A percentile compares a stretch with the other conserved stretches of the same genome.
Evolutionary conservation across 345 rosid species (phyloP).

Genomic region (Salix dunnii): DNA sequence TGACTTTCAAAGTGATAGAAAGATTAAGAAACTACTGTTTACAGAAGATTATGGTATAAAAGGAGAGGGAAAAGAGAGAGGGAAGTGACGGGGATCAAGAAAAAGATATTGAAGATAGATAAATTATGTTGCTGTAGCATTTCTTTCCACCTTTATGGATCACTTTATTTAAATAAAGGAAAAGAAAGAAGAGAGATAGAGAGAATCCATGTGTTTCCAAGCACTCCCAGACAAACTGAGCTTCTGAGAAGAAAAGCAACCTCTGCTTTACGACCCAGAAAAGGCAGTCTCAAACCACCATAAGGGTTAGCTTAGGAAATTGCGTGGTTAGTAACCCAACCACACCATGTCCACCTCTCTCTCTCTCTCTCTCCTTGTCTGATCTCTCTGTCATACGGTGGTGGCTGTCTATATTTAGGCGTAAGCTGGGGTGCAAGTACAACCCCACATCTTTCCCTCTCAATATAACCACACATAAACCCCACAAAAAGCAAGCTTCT

Average conservation of each 20-base stretch:
- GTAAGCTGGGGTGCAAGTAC: constrained; percentile 34
- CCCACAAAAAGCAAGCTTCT: constrained; percentile 5
- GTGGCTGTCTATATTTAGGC: constrained; percentile 69
- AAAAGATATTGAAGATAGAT: not conserved
- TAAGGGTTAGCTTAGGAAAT: constrained; percentile 53
- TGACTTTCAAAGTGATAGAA: too few relatives aligned
- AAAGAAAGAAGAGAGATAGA: constrained; percentile 32
- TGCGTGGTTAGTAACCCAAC: constrained; percentile 39
- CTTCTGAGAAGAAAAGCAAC: constrained; percentile 69
- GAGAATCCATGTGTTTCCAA: constrained; percentile 71
- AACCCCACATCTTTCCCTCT: constrained; percentile 53
- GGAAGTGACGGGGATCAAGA: constrained; percentile 13
- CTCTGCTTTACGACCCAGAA: constrained; percentile 68
- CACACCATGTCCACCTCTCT: constrained; percentile 19
- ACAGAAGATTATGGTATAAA: not conserved
- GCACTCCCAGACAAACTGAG: constrained; percentile 62
- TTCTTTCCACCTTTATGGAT: not conserved
- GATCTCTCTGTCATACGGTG: constrained; percentile 2
- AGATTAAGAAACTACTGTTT: too few relatives aligned
- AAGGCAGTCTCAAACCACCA: constrained; percentile 59
- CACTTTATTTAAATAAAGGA: constrained; percentile 20
- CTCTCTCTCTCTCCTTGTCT: constrained; percentile 21
- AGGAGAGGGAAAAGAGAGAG: not conserved
- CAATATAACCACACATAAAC: constrained; percentile 21
- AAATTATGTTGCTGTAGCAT: constrained; percentile 1